Conservation (phyloP, 164 flowering plant genomes). For the Cinnamomum micranthum region DNA sequence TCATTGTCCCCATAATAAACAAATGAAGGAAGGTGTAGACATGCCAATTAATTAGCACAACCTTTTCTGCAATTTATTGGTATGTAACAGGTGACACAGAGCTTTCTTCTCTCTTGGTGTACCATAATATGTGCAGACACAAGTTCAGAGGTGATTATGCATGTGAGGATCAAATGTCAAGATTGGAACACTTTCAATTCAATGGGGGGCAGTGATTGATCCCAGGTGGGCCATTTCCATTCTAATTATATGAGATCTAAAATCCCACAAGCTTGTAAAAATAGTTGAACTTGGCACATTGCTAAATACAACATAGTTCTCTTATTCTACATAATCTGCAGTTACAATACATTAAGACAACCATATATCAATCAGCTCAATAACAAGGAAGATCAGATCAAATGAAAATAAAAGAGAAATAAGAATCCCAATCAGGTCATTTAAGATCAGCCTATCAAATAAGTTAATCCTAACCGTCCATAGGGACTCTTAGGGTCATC, state of each 20-base stretch:
- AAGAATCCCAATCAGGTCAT: neutral
- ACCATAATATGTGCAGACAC: neutral
- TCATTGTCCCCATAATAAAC: neutral
- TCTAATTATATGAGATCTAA: no score
- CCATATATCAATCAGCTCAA: neutral
- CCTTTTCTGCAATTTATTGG: neutral
- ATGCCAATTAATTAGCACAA: no score
- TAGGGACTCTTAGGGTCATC: neutral
- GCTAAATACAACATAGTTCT: neutral
- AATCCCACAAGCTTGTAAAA: no score
- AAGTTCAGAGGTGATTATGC: no score
- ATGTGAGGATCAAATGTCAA: no score
- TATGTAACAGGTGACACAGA: neutral
- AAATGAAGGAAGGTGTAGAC: neutral
- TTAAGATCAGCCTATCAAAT: conserved; percentile 3
- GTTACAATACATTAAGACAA: neutral
- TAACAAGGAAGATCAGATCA: neutral
- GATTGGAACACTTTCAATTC: no score
- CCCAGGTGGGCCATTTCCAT: no score
- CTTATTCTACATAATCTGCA: neutral
- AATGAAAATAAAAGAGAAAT: neutral
- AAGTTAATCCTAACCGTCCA: conserved; percentile 7
- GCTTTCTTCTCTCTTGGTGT: neutral
- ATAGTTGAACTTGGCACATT: neutral
- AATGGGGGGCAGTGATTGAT: no score